Evolutionary conservation across 2,329 filamentous ascomycete species (phyloP), one percentile per base, ranked within the genome.

Genomic region (Helotiales sp.): DNA sequence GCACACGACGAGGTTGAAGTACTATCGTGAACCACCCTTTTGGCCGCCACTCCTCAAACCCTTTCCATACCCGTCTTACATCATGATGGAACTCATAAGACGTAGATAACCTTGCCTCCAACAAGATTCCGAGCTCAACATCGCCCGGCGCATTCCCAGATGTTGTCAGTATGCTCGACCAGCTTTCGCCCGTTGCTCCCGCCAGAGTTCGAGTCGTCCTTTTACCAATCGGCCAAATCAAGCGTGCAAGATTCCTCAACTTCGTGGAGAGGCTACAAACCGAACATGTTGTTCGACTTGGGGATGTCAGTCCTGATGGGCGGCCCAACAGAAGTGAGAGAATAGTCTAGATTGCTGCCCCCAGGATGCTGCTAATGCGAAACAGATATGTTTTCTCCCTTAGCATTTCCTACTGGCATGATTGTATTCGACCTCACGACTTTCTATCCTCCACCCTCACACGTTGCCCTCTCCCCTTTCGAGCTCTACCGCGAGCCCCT

Each of bases 341-440:
- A 60, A n/a, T 33, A 34, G 29, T 54, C 57, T 49, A 33, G 49
- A n/a, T 40, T n/a, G 53, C 27, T 34, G 13, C 19, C 24, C 25
- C 19, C 13, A 57, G 42, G 54, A 50, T 10, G 22, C 29, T 54
- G 54, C 66, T 71, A 55, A 70, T 53, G 12, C 46, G 62, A 54
- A 60, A 53, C 72, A 96, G 92, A 91, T 74, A 93, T 95, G 87
- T 97, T 98, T 75, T 96, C 91, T 58, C 93, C 93, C 38, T 78
- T 95, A 68, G 90, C 89, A 13, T 96, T 95, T 73, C 92, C 91
- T 10, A 84, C 87, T 66, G 93, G 93, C 60, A 86, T 87, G 69
- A 88, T 98, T 60, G 82, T 97, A 67, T 97, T 95, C 80, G 89
- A 96, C 72, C 82, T 97, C 61, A 87, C 89, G 57, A 91, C 90